Percentiles rank a stretch among this genome's conserved stretches.
Conservation (phyloP, 2,329 filamentous ascomycete genomes). For the Fusarium xyrophilum region DNA sequence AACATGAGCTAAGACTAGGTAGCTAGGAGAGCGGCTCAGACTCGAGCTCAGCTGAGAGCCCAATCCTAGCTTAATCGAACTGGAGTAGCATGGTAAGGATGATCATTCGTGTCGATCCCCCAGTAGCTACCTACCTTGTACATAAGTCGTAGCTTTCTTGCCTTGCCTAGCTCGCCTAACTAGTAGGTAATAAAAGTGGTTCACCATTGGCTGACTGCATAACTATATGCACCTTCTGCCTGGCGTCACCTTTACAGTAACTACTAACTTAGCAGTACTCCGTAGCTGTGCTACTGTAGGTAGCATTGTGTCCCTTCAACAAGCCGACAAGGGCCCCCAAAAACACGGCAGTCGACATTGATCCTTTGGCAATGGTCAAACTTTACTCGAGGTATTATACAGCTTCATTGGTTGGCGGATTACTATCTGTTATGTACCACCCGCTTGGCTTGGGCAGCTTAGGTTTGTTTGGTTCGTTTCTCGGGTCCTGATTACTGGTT, state of each 20-base stretch:
- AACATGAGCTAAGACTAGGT: conserved; percentile 1
- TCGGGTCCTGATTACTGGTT: conserved; percentile 12
- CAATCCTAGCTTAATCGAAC: neutral
- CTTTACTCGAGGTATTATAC: neutral
- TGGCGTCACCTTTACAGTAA: neutral
- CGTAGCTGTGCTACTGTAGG: neutral
- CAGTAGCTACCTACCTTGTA: neutral
- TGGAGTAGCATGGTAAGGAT: conserved; percentile 8
- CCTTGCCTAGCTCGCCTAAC: neutral
- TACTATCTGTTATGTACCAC: neutral
- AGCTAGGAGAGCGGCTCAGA: neutral
- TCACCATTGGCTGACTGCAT: neutral
- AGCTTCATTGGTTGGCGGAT: conserved; percentile 13
- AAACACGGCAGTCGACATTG: conserved; percentile 16
- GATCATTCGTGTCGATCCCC: conserved; percentile 19
- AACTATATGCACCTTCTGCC: neutral
- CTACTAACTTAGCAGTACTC: neutral
- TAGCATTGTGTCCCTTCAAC: neutral
- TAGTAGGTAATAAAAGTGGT: conserved; percentile 2
- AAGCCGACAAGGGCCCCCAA: neutral
- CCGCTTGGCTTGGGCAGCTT: conserved; percentile 4
- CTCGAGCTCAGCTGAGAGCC: neutral
- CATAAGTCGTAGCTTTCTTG: neutral
- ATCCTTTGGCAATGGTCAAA: conserved; percentile 9
- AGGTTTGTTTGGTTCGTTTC: conserved; percentile 2